Base-by-base conservation (phyloP, 768 basidiomycete genomes). In the Leccinum subgranulosum region DNA sequence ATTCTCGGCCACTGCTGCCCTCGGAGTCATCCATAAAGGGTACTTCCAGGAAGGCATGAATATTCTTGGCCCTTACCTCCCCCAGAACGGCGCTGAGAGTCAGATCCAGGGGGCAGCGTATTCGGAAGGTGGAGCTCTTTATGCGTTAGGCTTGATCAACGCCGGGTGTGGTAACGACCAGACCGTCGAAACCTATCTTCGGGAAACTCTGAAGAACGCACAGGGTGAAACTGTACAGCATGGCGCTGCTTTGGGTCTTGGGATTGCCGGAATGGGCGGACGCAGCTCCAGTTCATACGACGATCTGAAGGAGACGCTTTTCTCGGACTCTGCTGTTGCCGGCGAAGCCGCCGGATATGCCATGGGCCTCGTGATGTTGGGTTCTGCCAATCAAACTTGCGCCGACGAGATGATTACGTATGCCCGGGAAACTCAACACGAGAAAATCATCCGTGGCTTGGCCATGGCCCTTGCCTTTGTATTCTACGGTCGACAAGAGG, bases 361-460 rank as follows among this genome's bases (percentile, higher is more conserved):
- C 2, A 98, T 99, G 95, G 97, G 97, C 31, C 79, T 99, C 53
- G 84, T 98, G 68, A 98, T 98, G 95, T 82, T 99, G 6, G 97
- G 94, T n/a, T 94, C 93, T 3, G 94, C 85, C 15, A 86, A 86
- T 45, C 77, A 80, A 28, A 86, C 84, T 36, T 84, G 86, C 54
- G 84, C 94, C 34, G 87, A 91, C 28, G 97, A 99, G 75, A 98
- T 98, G 96, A 77, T 98, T 56, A 84, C 88, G 53, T 99, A 99
- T 68, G 94, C 97, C 28, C 84, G 90, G 55, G 97, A 99, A 70
- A 99, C 97, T 2, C 94, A 97, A 67, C 97, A 98, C 69, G 97
- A 99, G 78, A 99, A 98, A 78, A 98, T 98, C 67, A 98, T 98
- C 55, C 88, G 97, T 47, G 94, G 94, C 62, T 81, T 99, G 54